A percentile compares a stretch with the other conserved stretches of the same genome.
Conservation (phyloP, 176 grass and related monocot species). For the Zoysia pacifica region DNA sequence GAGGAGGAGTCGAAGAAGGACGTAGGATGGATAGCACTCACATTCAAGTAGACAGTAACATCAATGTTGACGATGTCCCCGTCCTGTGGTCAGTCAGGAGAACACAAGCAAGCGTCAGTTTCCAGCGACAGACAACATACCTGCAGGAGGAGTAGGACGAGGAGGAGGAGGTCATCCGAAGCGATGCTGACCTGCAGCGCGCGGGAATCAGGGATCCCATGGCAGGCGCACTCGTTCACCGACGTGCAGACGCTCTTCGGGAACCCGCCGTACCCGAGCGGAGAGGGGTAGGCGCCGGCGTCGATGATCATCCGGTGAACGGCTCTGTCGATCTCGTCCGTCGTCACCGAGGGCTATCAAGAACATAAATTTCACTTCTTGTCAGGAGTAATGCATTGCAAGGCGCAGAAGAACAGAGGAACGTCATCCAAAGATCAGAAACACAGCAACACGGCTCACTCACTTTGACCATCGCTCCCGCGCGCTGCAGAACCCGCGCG, state of each 20-base stretch:
- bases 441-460: constrained; percentile 3
- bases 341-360: constrained; percentile 69
- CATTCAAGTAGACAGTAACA: constrained; percentile 87
- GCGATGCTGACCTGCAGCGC: constrained; percentile 38
- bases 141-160: too few species aligned
- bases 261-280: constrained; percentile 84
- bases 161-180: too few species aligned
- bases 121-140: neutral
- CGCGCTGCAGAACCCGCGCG: constrained; percentile 70
- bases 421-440: neutral
- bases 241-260: constrained; percentile 95
- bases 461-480: constrained; percentile 73
- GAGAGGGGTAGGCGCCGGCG: constrained; percentile 83
- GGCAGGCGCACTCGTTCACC: constrained; percentile 94
- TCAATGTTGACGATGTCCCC: constrained; percentile 97
- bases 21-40: constrained; percentile 35
- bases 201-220: constrained; percentile 88
- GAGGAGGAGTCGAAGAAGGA: too few species aligned
- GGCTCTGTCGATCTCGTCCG: constrained; percentile 89
- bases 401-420: neutral
- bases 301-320: constrained; percentile 89
- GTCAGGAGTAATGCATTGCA: too few species aligned
- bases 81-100: constrained; percentile 52
- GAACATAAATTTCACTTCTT: neutral
- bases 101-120: neutral